A percentile compares a stretch with the other conserved stretches of the same genome.
These are phyloP conservation scores for Wickerhamia fluorescens DNA, from an alignment of 805 yeast species.

Conservation along the genomic window DNA sequence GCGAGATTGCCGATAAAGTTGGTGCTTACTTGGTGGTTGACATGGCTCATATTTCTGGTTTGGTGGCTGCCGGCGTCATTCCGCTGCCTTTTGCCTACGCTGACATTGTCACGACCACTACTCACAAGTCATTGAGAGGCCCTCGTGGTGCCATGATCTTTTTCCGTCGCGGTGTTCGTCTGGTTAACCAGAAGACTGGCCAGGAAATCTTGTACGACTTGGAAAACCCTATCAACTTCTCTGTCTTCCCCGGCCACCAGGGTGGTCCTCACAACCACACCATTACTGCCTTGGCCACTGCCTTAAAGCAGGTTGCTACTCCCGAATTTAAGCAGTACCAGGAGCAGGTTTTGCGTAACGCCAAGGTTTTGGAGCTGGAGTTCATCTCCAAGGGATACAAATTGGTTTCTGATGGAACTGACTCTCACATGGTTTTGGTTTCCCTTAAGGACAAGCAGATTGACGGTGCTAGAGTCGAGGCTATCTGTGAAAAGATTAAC, in stretches of 20 bases:
- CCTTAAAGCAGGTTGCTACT: conserved; percentile 82
- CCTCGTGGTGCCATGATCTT: conserved; percentile 99
- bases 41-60: conserved; percentile 97
- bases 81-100: conserved; percentile 90
- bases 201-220: conserved; percentile 80
- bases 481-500: conserved; percentile 80
- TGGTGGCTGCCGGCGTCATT: conserved; percentile 89
- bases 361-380: conserved; percentile 66
- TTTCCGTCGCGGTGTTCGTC: conserved; percentile 90
- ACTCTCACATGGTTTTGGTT: conserved; percentile 84
- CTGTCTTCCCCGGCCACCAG: conserved; percentile 99
- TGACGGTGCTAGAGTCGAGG: conserved; percentile 95
- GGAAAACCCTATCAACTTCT: conserved; percentile 87
- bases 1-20: conserved; percentile 82
- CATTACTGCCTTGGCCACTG: conserved; percentile 91
- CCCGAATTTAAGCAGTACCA: conserved; percentile 89
- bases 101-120: conserved; percentile 95
- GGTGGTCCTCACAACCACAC: conserved; percentile 99
- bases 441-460: conserved; percentile 72
- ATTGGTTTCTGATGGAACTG: conserved; percentile 90
- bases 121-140: conserved; percentile 96
- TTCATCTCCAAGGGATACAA: conserved; percentile 59
- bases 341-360: conserved; percentile 72
- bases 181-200: conserved; percentile 70
- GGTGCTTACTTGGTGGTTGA: conserved; percentile 91